Evolutionary conservation across 2,329 filamentous ascomycete species (phyloP).

Genomic region (Colletotrichum australisinense): DNA sequence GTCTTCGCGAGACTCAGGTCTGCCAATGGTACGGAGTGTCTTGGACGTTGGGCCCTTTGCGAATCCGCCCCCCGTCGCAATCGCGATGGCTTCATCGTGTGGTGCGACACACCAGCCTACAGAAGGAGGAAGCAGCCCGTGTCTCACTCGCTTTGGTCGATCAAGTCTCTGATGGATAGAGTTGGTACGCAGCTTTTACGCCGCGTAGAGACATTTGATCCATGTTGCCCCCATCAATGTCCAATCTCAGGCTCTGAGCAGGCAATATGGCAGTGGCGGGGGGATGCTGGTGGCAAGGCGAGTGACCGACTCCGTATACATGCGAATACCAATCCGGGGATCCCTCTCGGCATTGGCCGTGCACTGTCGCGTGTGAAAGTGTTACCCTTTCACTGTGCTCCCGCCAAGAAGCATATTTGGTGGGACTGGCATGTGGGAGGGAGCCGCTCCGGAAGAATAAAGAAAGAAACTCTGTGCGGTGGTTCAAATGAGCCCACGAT

Average conservation of each 20-base stretch:
- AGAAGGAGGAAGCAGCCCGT: background rate
- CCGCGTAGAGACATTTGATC: background rate
- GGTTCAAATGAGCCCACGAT: background rate
- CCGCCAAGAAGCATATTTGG: background rate
- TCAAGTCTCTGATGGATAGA: background rate
- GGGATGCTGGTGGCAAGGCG: conserved; percentile 20
- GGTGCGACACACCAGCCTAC: conserved; percentile 17
- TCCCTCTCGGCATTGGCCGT: conserved; percentile 9
- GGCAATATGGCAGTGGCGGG: conserved; percentile 1
- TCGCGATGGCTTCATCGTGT: conserved; percentile 24
- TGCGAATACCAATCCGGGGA: background rate
- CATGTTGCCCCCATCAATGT: background rate
- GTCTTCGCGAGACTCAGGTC: background rate
- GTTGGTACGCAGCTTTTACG: background rate
- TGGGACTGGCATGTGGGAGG: conserved; percentile 18
- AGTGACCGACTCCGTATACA: background rate
- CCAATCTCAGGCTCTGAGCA: background rate
- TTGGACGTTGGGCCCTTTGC: background rate
- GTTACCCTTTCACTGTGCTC: background rate
- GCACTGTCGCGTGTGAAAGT: background rate
- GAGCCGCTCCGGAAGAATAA: background rate
- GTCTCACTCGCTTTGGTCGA: background rate
- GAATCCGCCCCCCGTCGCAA: background rate
- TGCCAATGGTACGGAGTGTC: background rate
- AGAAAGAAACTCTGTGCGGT: background rate